Base-by-base conservation (phyloP, 768 basidiomycete genomes). In the Tubosaeta sp. region DNA sequence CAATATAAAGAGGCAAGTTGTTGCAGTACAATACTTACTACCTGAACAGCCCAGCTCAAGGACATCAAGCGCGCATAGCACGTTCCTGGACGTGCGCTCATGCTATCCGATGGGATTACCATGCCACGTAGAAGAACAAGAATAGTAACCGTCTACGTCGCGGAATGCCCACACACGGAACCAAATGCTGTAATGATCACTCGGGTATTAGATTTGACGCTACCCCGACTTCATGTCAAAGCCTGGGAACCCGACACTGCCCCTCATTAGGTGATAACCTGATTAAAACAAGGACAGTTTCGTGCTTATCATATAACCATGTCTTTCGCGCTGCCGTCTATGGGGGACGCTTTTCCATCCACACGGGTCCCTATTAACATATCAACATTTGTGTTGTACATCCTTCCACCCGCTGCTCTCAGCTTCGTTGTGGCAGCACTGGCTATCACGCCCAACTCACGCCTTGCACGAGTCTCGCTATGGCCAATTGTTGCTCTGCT, bases 401-500 rank as follows among this genome's bases (percentile, higher is more conserved):
- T 41, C n/a, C 24, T 10, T 41, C 12, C 40, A 22, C 24, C 40
- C 40, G 3, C 7, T 41, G 12, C 7, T 41, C 16, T 25, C 40
- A 14, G 21, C 14, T 14, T 41, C 14, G 24, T 25, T 11, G 16
- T 22, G 21, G 40, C 40, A 9, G 24, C 14, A n/a, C 25, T 41
- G 24, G 40, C 14, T 25, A 13, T 41, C 16, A 41, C 14, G 8
- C 40, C 40, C 13, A 11, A 41, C 1, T 25, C 40, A 4, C 40
- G 71, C 24, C 41, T 57, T 4, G 52, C 74, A 32, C 76, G 81
- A 27, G 52, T 80, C 43, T 74, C 74, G 4, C 49, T 82, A 25
- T 69, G 79, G 30, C 78, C 80, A 3, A 48, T 80, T 34, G 71
- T 76, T 0, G 59, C 77, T 3, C 73, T 71, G 62, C 55, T 69